Base-by-base conservation (phyloP, 495 filamentous ascomycete genomes). In the Daldinia concentrica region DNA sequence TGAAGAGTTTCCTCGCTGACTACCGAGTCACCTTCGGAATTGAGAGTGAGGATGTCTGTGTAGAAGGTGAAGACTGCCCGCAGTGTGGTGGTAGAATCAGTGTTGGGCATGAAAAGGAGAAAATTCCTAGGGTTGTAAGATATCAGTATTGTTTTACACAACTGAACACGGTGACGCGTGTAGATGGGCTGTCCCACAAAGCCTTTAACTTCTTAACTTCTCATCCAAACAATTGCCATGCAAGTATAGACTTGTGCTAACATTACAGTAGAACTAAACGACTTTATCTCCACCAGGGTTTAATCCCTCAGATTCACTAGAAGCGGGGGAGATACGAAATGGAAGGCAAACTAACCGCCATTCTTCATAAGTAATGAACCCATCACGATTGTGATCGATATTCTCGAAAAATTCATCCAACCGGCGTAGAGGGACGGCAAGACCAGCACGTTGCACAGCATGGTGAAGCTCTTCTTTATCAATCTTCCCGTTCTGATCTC, bases 21-120 rank as follows among this genome's bases (percentile, higher is more conserved):
- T 71, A 92, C 85, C 70, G 95, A 94, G 85, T 99, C 95, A 76
- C 95, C 95, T 86, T 99, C 95, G 62, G 92, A 83, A 79, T 94
- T 97, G 76, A 99, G 85, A 79, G 91, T 94, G 76, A 96, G 89
- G 71, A 95, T 92, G 24, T 93, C 91, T 37, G 91, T 90, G 80
- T 97, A 99, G 81, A 97, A 98, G 60, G 93, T 93, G 64, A 98
- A 84, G 41, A 97, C 92, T 57, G 93, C 90, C 76, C 88, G 88
- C n/a, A 99, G 83, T 68, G 90, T 88, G 39, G 92, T 87, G 26
- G 85, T 86, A 50, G 82, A 68, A 67, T 84, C 74, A 51, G 87
- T 83, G 34, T 91, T 88, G 34, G 95, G 94, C 67, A 98, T 90
- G 81, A 99, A 99, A 55, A 99, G 89, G 7, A 99, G 86, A 79